These are phyloP conservation scores for Gossypium longicalyx DNA, from an alignment of 345 rosid species.

Conservation along the genomic window DNA sequence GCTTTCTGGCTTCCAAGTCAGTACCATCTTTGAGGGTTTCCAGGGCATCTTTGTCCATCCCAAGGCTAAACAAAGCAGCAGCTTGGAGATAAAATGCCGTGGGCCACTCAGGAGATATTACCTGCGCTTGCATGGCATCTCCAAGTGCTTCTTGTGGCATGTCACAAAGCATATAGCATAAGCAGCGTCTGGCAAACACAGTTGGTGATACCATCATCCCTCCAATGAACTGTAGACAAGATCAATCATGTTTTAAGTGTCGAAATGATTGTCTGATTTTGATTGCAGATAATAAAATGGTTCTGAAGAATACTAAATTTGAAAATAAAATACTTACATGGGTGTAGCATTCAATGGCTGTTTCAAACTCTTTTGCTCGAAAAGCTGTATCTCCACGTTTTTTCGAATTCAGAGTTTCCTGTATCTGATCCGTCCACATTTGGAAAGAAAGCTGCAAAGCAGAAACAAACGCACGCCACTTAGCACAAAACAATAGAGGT, in stretches of 20 bases:
- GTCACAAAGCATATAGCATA: conserved; percentile 61
- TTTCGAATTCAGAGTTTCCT: conserved; percentile 60
- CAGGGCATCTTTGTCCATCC: conserved; percentile 72
- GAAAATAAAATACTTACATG: conserved; percentile 32
- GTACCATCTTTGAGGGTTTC: conserved; percentile 83
- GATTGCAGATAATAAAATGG: background rate
- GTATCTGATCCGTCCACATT: conserved; percentile 67
- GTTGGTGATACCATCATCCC: conserved; percentile 85
- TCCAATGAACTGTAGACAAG: conserved; percentile 52
- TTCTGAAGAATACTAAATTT: background rate
- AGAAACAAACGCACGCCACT: background rate
- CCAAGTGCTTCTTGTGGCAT: conserved; percentile 83
- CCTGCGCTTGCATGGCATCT: conserved; percentile 84
- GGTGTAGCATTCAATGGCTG: conserved; percentile 52
- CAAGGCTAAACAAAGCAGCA: conserved; percentile 74
- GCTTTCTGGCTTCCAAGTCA: conserved; percentile 60
- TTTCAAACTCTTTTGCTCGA: conserved; percentile 46
- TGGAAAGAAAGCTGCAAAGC: conserved; percentile 65
- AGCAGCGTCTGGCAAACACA: conserved; percentile 70
- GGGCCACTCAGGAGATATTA: conserved; percentile 74
- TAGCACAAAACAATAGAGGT: no score
- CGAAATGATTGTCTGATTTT: background rate
- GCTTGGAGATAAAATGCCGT: conserved; percentile 81
- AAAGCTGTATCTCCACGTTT: conserved; percentile 66
- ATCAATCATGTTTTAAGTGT: background rate